A percentile compares a stretch with the other conserved stretches of the same genome.
phyloP scores from a whole-genome alignment of 2,329 filamentous ascomycete genomes.

The Tolypocladium cylindrosporum region DNA sequence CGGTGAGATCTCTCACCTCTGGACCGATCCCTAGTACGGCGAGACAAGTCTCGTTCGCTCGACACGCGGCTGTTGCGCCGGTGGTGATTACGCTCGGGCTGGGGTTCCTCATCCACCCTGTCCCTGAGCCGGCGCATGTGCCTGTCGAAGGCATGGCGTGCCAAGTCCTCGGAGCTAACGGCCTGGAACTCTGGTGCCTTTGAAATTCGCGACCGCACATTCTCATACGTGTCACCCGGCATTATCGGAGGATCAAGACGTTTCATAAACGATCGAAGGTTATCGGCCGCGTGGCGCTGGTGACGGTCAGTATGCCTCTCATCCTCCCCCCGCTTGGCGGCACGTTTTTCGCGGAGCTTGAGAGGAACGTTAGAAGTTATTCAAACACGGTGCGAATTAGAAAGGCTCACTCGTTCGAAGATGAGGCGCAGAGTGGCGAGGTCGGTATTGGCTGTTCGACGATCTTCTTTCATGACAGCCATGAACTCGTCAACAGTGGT shows the following conservation, averaged over 20 bases:
- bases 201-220: constrained; percentile 69
- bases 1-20: constrained; percentile 56
- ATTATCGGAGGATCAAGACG: constrained; percentile 78
- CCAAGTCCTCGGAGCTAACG: constrained; percentile 71
- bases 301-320: constrained; percentile 78
- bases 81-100: constrained; percentile 39
- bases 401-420: constrained; percentile 59
- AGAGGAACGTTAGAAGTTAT: constrained; percentile 5
- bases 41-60: constrained; percentile 40
- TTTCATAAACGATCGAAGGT: constrained; percentile 77
- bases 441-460: constrained; percentile 79
- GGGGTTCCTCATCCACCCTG: constrained; percentile 76
- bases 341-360: constrained; percentile 74
- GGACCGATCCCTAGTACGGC: constrained; percentile 50
- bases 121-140: constrained; percentile 83
- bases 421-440: constrained; percentile 69
- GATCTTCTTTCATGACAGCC: constrained; percentile 72
- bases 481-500: constrained; percentile 86
- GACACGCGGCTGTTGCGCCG: constrained; percentile 48
- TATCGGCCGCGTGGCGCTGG: constrained; percentile 75
- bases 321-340: constrained; percentile 71
- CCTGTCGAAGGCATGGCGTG: constrained; percentile 82
- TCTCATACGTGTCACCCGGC: constrained; percentile 76
- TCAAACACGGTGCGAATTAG: background rate
- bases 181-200: constrained; percentile 77